phyloP scores from a whole-genome alignment of 352 stramenopile genomes.

The Globisporangium mamillatum region DNA sequence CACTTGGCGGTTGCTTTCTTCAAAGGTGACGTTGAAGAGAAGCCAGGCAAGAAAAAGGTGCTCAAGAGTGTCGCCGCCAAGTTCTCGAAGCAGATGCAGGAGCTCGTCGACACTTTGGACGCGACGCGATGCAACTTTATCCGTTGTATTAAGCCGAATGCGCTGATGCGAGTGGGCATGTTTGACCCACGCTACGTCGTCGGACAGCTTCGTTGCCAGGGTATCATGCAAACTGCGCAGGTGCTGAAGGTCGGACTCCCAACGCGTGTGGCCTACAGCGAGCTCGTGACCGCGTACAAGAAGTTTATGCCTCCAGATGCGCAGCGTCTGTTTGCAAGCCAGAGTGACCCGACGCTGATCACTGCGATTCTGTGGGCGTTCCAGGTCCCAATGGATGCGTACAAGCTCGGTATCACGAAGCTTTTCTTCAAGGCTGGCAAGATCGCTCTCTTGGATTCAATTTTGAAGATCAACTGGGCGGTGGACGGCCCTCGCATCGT shows the following conservation, averaged over 20 bases:
- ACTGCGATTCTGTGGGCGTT: constrained; percentile 84
- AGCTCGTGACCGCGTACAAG: constrained; percentile 69
- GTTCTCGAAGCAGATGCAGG: constrained; percentile 78
- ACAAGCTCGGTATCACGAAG: constrained; percentile 79
- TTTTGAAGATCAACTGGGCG: constrained; percentile 76
- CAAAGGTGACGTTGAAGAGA: constrained; percentile 49
- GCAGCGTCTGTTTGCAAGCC: constrained; percentile 63
- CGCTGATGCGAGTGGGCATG: constrained; percentile 60
- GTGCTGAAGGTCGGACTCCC: constrained; percentile 85
- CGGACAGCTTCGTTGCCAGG: constrained; percentile 79
- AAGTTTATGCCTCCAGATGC: constrained; percentile 66
- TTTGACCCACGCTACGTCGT: constrained; percentile 83
- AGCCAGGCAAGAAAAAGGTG: constrained; percentile 76
- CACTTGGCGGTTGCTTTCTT: constrained; percentile 67
- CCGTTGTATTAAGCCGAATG: constrained; percentile 88
- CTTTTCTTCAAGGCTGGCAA: constrained; percentile 77
- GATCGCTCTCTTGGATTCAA: constrained; percentile 69
- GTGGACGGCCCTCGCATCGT: constrained; percentile 59
- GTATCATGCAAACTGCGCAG: constrained; percentile 86
- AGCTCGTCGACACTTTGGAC: constrained; percentile 76
- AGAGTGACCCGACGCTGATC: constrained; percentile 75
- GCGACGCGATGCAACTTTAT: constrained; percentile 88
- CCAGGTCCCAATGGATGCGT: constrained; percentile 71
- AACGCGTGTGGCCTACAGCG: constrained; percentile 75
- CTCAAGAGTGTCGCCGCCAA: constrained; percentile 66